phyloP scores from a whole-genome alignment of 352 stramenopile genomes.

The Blastocystis sp. region DNA sequence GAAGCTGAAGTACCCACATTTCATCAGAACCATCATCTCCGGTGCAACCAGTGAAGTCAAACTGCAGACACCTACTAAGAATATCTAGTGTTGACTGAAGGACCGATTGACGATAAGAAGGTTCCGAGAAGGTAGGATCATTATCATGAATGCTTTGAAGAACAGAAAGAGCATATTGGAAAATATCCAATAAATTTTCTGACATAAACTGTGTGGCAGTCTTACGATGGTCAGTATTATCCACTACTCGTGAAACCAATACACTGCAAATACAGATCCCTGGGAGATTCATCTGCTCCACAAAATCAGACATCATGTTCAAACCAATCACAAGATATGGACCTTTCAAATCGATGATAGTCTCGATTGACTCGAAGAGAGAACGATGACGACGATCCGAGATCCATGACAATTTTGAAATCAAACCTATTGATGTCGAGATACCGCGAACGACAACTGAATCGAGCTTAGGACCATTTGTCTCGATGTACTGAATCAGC shows the following conservation, averaged over 20 bases:
- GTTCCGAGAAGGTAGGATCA: background rate
- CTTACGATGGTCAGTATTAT: slow-evolving; percentile 40
- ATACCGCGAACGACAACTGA: slow-evolving; percentile 4
- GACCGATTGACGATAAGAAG: slow-evolving; percentile 12
- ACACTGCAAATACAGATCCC: background rate
- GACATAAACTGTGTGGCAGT: slow-evolving; percentile 61
- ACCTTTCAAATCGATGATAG: background rate
- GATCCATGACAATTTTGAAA: slow-evolving; percentile 57
- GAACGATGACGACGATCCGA: slow-evolving; percentile 38
- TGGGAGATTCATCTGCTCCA: slow-evolving; percentile 60
- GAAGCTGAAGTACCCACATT: slow-evolving; percentile 53
- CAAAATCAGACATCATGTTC: slow-evolving; percentile 65
- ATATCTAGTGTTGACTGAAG: background rate
- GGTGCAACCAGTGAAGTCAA: slow-evolving; percentile 52
- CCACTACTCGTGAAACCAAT: background rate
- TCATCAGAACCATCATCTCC: slow-evolving; percentile 45
- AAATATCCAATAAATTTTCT: slow-evolving; percentile 49
- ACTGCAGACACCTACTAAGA: slow-evolving; percentile 33
- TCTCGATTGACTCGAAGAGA: slow-evolving; percentile 17
- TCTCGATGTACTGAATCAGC: slow-evolving; percentile 22
- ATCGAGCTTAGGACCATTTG: background rate
- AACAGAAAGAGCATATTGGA: background rate
- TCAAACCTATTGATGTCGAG: slow-evolving; percentile 26
- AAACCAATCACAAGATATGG: slow-evolving; percentile 9
- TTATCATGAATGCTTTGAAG: background rate